Percentiles rank a stretch among this genome's conserved stretches.
Conservation (phyloP, 2,329 filamentous ascomycete species). For the Clonostachys chloroleuca region DNA sequence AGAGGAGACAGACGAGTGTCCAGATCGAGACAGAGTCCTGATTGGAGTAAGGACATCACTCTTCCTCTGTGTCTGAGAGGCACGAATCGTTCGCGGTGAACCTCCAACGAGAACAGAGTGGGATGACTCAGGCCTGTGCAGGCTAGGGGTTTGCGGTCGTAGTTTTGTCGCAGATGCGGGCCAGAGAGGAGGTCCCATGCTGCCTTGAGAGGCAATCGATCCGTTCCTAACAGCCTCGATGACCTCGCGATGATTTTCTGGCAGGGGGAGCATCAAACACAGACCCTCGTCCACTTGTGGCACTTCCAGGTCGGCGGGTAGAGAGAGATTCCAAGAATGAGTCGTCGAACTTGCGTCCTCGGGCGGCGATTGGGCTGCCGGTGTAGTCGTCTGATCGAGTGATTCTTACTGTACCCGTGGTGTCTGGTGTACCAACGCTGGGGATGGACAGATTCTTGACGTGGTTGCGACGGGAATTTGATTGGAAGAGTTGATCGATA, state of each 20-base stretch:
- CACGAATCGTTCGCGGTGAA: slow-evolving; percentile 49
- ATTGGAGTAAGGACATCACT: slow-evolving; percentile 33
- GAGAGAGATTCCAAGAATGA: slow-evolving; percentile 25
- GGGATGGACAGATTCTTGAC: slow-evolving; percentile 28
- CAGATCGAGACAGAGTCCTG: slow-evolving; percentile 22
- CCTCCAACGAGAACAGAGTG: slow-evolving; percentile 47
- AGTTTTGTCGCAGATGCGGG: slow-evolving; percentile 68
- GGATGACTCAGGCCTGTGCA: slow-evolving; percentile 37
- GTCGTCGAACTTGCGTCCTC: slow-evolving; percentile 30
- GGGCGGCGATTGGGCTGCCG: slow-evolving; percentile 22
- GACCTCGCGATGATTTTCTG: slow-evolving; percentile 74
- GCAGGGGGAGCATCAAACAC: slow-evolving; percentile 56
- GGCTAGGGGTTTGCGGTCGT: slow-evolving; percentile 59
- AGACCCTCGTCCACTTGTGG: slow-evolving; percentile 56
- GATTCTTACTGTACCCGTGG: slow-evolving; percentile 34
- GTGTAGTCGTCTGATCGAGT: slow-evolving; percentile 39
- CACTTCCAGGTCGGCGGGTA: slow-evolving; percentile 62
- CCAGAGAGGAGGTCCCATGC: slow-evolving; percentile 81
- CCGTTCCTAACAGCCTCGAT: slow-evolving; percentile 73
- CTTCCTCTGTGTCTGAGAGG: slow-evolving; percentile 13
- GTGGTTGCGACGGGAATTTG: slow-evolving; percentile 10
- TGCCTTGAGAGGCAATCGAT: slow-evolving; percentile 36
- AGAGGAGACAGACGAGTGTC: slow-evolving; percentile 83
- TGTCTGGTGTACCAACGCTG: slow-evolving; percentile 24
- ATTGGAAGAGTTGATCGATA: slow-evolving; percentile 67